Evolutionary conservation across 345 rosid genomes (phyloP).

Genomic region (Trapa bicornis): DNA sequence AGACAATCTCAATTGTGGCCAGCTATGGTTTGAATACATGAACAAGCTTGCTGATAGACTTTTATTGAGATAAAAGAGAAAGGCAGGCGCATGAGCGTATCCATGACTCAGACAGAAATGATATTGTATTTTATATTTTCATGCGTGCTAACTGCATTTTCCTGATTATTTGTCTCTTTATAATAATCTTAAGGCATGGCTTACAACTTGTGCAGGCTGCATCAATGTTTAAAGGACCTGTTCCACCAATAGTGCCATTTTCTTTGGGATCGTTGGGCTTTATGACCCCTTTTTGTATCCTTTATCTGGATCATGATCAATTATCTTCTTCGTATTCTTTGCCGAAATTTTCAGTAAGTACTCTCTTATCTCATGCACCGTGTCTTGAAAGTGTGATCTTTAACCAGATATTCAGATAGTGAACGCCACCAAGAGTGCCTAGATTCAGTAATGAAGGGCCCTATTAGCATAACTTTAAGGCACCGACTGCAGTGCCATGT

Average conservation of each 20-base stretch:
- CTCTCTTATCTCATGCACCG: not conserved
- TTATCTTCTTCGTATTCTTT: not conserved
- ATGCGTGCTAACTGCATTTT: not conserved
- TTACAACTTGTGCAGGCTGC: slow-evolving; percentile 55
- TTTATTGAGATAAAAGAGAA: too few relatives aligned
- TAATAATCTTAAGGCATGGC: not conserved
- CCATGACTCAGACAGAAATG: not conserved
- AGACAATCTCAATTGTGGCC: not conserved
- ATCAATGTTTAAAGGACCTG: slow-evolving; percentile 94
- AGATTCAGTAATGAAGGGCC: slow-evolving; percentile 70
- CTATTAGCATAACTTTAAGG: slow-evolving; percentile 83
- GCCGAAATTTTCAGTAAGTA: not conserved
- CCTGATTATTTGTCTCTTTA: not conserved
- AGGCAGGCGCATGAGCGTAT: too few relatives aligned
- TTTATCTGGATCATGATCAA: slow-evolving; percentile 9
- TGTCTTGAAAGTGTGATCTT: slow-evolving; percentile 14
- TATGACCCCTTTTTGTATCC: slow-evolving; percentile 99
- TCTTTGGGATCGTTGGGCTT: slow-evolving; percentile 96
- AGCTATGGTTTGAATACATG: not conserved
- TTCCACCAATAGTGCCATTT: slow-evolving; percentile 93
- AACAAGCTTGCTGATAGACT: not conserved
- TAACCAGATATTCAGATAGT: slow-evolving; percentile 48
- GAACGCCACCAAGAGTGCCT: slow-evolving; percentile 76
- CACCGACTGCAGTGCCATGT: slow-evolving; percentile 77
- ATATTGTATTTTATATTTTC: not conserved